Evolutionary conservation across 768 basidiomycete genomes (phyloP).

Genomic region (Lentinus tigrinus): DNA sequence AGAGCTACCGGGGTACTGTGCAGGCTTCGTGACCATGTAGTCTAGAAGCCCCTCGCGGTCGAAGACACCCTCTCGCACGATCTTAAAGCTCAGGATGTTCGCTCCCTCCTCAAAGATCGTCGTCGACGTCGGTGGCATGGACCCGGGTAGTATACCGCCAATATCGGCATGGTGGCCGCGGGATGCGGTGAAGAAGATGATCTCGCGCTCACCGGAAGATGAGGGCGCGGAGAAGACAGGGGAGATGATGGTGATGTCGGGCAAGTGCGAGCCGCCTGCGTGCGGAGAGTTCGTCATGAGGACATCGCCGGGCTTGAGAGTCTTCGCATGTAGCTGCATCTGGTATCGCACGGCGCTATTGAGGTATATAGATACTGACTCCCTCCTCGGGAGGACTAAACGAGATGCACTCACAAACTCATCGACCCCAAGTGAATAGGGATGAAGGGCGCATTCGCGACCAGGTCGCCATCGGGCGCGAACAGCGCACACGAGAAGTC

Average conservation of each 20-base stretch:
- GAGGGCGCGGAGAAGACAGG: constrained; percentile 78
- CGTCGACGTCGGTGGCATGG: constrained; percentile 92
- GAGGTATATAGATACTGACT: neutral
- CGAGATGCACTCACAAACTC: constrained; percentile 68
- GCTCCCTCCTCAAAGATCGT: constrained; percentile 95
- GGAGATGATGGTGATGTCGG: constrained; percentile 91
- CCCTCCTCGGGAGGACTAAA: neutral
- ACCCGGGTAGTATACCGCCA: constrained; percentile 88
- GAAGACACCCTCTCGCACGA: constrained; percentile 81
- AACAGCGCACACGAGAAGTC: constrained; percentile 96
- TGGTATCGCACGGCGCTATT: constrained; percentile 82
- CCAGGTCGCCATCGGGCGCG: constrained; percentile 89
- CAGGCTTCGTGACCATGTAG: constrained; percentile 81
- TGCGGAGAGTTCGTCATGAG: constrained; percentile 90
- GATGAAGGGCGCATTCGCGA: constrained; percentile 92
- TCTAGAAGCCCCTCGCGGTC: constrained; percentile 72
- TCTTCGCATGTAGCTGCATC: constrained; percentile 70
- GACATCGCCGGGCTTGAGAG: constrained; percentile 86
- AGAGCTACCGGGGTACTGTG: constrained; percentile 79
- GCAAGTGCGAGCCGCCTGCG: constrained; percentile 86
- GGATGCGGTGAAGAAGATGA: constrained; percentile 92
- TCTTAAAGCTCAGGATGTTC: constrained; percentile 86
- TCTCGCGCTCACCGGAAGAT: constrained; percentile 46
- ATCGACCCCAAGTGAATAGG: constrained; percentile 86
- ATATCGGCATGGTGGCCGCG: constrained; percentile 95